Evolutionary conservation across 2,329 filamentous ascomycete species (phyloP).

Genomic region (Xylariaceae sp.): DNA sequence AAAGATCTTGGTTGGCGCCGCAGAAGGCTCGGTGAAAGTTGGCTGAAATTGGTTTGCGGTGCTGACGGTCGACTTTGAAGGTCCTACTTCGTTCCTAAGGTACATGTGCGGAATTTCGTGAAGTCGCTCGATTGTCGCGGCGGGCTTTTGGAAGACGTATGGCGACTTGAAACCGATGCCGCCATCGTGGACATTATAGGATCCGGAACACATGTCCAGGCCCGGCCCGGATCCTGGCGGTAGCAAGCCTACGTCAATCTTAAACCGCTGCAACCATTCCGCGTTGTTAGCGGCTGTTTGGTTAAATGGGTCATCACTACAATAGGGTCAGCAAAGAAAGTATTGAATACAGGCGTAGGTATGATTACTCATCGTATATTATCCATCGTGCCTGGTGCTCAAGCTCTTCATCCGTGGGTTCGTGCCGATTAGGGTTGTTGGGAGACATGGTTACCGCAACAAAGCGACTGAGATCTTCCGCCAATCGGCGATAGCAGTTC

Average conservation of each 20-base stretch:
- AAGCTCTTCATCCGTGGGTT: constrained; percentile 59
- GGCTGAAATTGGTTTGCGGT: constrained; percentile 48
- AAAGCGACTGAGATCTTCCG: constrained; percentile 51
- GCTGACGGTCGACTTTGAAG: constrained; percentile 40
- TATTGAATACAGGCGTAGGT: not conserved
- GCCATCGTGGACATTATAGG: constrained; percentile 48
- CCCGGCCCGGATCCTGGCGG: constrained; percentile 48
- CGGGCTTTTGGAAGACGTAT: constrained; percentile 44
- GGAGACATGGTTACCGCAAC: constrained; percentile 51
- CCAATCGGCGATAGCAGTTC: constrained; percentile 56
- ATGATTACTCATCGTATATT: constrained; percentile 56
- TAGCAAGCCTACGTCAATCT: constrained; percentile 52
- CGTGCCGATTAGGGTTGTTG: constrained; percentile 57
- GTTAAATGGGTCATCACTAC: constrained; percentile 60
- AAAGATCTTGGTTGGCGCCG: constrained; percentile 50
- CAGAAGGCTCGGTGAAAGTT: constrained; percentile 41
- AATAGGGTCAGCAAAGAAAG: not conserved
- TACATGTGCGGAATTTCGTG: constrained; percentile 33
- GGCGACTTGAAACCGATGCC: constrained; percentile 55
- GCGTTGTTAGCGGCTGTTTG: constrained; percentile 60
- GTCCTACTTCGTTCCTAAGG: constrained; percentile 37
- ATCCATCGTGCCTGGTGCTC: constrained; percentile 61
- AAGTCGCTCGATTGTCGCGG: constrained; percentile 33
- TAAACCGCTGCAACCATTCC: constrained; percentile 61
- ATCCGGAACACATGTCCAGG: constrained; percentile 36